Conservation (phyloP, 2,329 filamentous ascomycete genomes). For the Conoideocrella luteorostrata region DNA sequence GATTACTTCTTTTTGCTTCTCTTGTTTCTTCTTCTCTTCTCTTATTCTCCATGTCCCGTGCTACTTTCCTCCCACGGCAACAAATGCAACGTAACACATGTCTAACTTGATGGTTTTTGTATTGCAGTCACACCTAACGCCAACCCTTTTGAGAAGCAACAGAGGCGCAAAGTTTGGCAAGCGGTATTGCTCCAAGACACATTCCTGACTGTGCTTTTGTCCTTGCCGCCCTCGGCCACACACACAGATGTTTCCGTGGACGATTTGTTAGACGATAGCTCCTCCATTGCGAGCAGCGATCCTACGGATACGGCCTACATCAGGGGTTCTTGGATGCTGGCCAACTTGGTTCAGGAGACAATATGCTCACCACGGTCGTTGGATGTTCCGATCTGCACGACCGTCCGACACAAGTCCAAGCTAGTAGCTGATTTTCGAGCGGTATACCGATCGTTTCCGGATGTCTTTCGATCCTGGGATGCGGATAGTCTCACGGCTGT, state of each 20-base stretch:
- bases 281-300: slow-evolving; percentile 50
- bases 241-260: slow-evolving; percentile 75
- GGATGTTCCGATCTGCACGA: slow-evolving; percentile 64
- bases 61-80: no score
- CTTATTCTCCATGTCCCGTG: not conserved
- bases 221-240: slow-evolving; percentile 69
- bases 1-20: not conserved
- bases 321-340: slow-evolving; percentile 70
- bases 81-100: no score
- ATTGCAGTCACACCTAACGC: slow-evolving; percentile 54
- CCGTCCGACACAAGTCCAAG: slow-evolving; percentile 61
- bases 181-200: slow-evolving; percentile 76
- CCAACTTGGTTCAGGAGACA: slow-evolving; percentile 70
- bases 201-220: slow-evolving; percentile 70
- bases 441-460: slow-evolving; percentile 67
- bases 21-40: not conserved
- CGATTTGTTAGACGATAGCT: slow-evolving; percentile 59
- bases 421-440: slow-evolving; percentile 63
- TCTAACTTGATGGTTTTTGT: not conserved
- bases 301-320: slow-evolving; percentile 66
- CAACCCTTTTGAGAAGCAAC: slow-evolving; percentile 66
- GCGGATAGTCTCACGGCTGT: slow-evolving; percentile 51
- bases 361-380: slow-evolving; percentile 71
- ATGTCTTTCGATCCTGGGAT: slow-evolving; percentile 64
- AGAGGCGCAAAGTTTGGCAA: slow-evolving; percentile 75